Evolutionary conservation across 2,329 filamentous ascomycete species (phyloP), one percentile per base, ranked within the genome.

Genomic region (Didymella sp.): DNA sequence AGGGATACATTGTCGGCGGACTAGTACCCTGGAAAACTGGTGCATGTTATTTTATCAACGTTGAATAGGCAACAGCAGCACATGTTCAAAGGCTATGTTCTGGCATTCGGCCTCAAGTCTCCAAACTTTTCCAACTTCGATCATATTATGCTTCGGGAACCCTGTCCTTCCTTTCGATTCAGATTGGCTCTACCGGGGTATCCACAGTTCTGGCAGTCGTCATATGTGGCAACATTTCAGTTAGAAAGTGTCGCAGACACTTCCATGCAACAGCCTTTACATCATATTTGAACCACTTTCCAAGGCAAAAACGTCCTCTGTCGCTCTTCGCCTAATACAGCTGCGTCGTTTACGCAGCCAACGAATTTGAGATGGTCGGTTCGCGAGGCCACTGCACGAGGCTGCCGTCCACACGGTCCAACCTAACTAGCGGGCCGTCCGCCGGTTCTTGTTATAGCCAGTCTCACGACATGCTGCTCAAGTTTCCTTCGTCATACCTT

Each of bases 341-440:
- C 37, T 7, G 28, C 24, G 47, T 31, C 37, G 37, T 47, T 51
- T 51, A 25, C 37, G 25, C 43, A 42, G 24, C 25, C 45, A 44
- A 47, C 25, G 35, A 42, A 40, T 46, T 54, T 31, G 50, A 40
- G 50, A 17, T 46, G 51, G 45, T 33, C 41, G 46, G 44, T 53
- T 55, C 52, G 58, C 62, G 52, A 56, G 53, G 42, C 22, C 30
- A 40, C 50, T 28, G 52, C 48, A 46, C 50, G 35, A 61, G 62
- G 60, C 60, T 60, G 52, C 50, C 43, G 43, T 43, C 9, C 44
- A 42, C 60, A 66, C 50, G 61, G 58, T 54, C 53, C 51, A 57
- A 60, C 60, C 47, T 61, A 54, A 63, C 63, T 63, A 67, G 66
- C 61, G 65, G 65, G 61, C 61, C 64, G 66, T 61, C 61, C 55